Evolutionary conservation across 2,329 filamentous ascomycete genomes (phyloP), one percentile per base, ranked within the genome.

Genomic region (Stagonosporopsis rhizophila): DNA sequence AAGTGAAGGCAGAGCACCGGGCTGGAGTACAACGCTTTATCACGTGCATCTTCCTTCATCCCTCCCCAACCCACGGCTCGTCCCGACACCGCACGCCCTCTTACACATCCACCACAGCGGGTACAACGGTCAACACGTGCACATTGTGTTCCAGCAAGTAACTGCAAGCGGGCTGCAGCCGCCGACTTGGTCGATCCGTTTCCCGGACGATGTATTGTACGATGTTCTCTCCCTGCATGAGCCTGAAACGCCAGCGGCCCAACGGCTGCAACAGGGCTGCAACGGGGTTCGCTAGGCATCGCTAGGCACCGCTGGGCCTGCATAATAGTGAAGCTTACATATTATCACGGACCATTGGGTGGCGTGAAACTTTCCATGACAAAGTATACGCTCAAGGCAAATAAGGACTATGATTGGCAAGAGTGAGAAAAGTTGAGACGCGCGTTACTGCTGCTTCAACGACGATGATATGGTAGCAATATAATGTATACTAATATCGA

Each of bases 171-270:
- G 9, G 1, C 14, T n/a, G 9, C 41, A 54, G 25, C 32, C 39
- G 51, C 44, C 19, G 32, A 54, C 2, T 6, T 15, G 14, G 30
- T 27, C 39, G 8, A 30, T 30, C 39, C 19, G 39, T 11, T 6
- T 3, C 22, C 23, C 25, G 25, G n/a, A 6, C 19, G 25, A 39
- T 32, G 19, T 35, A 25, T 8, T 32, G 19, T 35, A 25, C 23
- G 23, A 25, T 25, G 4, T 5, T 14, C 35, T 38, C 35, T 20
- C 17, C 46, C 52, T 50, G 46, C 52, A 50, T 41, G 14, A 9
- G 17, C 40, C 19, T 56, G 52, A 56, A 56, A 56, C 52, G 38
- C 19, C 35, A 28, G 25, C 34, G 41, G 46, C 52, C 52, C 52
- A 50, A 56, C 46, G 41, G 40, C 52, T 44, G 44, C 40, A 25